A percentile compares a stretch with the other conserved stretches of the same genome.
Evolutionary conservation across 2,329 filamentous ascomycete species (phyloP).

Genomic region (Trichoderma atroviride): DNA sequence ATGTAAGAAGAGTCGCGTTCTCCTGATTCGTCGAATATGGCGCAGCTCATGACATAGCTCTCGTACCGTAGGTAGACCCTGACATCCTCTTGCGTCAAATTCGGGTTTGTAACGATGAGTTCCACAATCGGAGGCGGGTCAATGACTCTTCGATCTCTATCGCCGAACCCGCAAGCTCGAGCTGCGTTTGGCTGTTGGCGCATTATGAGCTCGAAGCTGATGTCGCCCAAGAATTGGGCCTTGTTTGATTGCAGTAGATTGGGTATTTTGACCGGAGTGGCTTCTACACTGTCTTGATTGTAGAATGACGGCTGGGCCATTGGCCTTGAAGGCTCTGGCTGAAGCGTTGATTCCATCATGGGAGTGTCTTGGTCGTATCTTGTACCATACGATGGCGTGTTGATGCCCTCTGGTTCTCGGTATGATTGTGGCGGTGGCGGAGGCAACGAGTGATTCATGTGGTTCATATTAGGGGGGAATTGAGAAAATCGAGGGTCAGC

Average conservation of each 20-base stretch:
- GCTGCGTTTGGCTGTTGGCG: constrained; percentile 79
- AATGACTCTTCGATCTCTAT: constrained; percentile 78
- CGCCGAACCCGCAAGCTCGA: constrained; percentile 80
- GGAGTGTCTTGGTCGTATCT: constrained; percentile 3
- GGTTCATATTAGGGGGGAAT: background rate
- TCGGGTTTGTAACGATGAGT: constrained; percentile 64
- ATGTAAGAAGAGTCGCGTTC: constrained; percentile 69
- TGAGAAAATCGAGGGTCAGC: constrained; percentile 5
- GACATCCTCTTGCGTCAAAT: constrained; percentile 57
- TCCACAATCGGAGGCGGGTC: constrained; percentile 84
- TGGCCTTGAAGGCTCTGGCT: constrained; percentile 13
- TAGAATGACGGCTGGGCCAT: background rate
- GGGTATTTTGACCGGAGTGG: constrained; percentile 29
- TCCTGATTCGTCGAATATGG: constrained; percentile 71
- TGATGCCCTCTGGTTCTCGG: background rate
- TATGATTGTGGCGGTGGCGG: constrained; percentile 3
- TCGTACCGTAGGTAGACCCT: constrained; percentile 58
- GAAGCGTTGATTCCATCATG: background rate
- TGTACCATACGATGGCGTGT: background rate
- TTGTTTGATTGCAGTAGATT: constrained; percentile 35
- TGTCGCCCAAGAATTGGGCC: constrained; percentile 30
- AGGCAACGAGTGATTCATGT: constrained; percentile 8
- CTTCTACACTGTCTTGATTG: background rate
- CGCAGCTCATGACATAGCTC: constrained; percentile 74
- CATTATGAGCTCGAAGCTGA: constrained; percentile 48